Evolutionary conservation across 768 basidiomycete genomes (phyloP).

Genomic region (Dictyophora rubrovolvata): DNA sequence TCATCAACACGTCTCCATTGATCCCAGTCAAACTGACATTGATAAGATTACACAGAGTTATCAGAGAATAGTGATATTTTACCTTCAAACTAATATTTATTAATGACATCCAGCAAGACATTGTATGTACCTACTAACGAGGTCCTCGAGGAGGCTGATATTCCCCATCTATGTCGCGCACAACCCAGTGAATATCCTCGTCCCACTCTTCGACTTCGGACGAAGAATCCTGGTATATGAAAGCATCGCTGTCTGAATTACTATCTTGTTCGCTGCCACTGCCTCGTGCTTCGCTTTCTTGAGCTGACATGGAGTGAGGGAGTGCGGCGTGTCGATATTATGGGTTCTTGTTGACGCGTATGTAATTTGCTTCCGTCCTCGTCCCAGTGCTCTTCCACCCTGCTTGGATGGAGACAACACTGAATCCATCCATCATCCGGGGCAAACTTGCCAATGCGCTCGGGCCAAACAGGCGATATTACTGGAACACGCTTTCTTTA

Average conservation of each 20-base stretch:
- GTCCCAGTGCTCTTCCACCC: background rate
- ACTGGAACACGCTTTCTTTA: conserved; percentile 54
- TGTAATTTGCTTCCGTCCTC: background rate
- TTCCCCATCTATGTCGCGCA: background rate
- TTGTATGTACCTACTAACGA: background rate
- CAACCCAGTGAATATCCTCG: background rate
- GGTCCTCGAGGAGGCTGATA: background rate
- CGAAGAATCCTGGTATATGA: background rate
- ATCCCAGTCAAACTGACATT: conserved; percentile 1
- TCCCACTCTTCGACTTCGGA: background rate
- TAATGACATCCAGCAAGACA: background rate
- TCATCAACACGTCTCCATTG: conserved; percentile 2
- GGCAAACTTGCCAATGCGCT: conserved; percentile 21
- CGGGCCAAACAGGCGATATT: conserved; percentile 18
- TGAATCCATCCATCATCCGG: background rate
- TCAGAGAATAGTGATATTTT: background rate
- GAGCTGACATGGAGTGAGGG: background rate
- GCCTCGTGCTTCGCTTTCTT: too few relatives aligned
- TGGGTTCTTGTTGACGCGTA: background rate
- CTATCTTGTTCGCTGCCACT: too few relatives aligned
- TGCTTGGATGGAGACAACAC: background rate
- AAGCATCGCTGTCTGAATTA: background rate
- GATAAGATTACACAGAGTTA: background rate
- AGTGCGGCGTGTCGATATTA: background rate
- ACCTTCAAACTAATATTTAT: background rate